Conservation (phyloP, 345 rosid genomes). For the Garcia nutans region DNA sequence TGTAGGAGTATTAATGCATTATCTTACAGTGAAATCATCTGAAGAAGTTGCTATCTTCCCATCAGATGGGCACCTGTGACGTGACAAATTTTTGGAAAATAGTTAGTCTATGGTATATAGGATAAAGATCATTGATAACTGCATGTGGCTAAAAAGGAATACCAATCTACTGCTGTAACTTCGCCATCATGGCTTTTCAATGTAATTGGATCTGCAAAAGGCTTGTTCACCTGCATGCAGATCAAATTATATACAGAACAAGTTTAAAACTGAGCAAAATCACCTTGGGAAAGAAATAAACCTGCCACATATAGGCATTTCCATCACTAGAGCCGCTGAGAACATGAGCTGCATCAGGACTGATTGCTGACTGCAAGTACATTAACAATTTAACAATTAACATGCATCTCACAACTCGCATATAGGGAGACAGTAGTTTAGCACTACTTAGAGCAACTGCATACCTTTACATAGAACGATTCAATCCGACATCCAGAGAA, state of each 20-base stretch:
- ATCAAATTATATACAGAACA: conserved; percentile 11
- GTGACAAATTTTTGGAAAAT: conserved; percentile 14
- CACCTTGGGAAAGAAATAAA: conserved; percentile 21
- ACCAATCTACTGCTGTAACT: conserved; percentile 95
- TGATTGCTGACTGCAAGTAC: conserved; percentile 69
- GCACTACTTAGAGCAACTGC: conserved; percentile 1
- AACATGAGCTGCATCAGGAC: conserved; percentile 77
- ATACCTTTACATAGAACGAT: conserved; percentile 88
- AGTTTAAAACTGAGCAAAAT: background rate
- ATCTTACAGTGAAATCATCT: conserved; percentile 78
- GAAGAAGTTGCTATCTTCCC: conserved; percentile 78
- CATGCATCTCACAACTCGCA: background rate
- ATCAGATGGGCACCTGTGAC: conserved; percentile 62
- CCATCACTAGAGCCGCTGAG: conserved; percentile 93
- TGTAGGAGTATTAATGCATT: background rate
- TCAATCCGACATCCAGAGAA: conserved; percentile 75
- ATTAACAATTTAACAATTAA: conserved; percentile 9
- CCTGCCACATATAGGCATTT: conserved; percentile 89
- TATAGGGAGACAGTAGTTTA: background rate
- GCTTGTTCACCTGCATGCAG: conserved; percentile 61
- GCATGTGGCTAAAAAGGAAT: conserved; percentile 16
- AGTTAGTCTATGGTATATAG: background rate
- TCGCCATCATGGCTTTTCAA: conserved; percentile 72
- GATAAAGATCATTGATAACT: background rate
- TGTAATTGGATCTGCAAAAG: conserved; percentile 53